Percentiles rank a stretch among this genome's conserved stretches.
Conservation (phyloP, 2,329 filamentous ascomycete genomes). For the Diaporthe batatas region DNA sequence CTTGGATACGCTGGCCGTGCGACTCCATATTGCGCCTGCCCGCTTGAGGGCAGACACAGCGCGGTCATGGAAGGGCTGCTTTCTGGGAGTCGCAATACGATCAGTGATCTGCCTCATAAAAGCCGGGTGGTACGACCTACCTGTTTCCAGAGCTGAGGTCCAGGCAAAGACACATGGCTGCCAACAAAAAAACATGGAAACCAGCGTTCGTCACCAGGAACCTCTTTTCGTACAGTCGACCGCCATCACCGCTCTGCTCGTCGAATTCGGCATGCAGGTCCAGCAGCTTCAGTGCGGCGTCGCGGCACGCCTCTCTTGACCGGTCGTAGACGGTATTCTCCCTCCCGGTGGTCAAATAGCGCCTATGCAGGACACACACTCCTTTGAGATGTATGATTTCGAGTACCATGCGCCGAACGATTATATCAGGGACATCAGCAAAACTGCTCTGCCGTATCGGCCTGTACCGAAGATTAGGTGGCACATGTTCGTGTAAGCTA, state of each 20-base stretch:
- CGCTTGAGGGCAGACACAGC: conserved; percentile 55
- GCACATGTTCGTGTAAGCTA: conserved; percentile 51
- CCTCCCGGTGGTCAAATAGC: conserved; percentile 58
- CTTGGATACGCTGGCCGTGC: conserved; percentile 53
- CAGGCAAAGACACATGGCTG: conserved; percentile 71
- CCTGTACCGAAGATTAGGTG: conserved; percentile 48
- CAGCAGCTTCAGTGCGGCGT: conserved; percentile 59
- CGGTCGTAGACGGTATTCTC: conserved; percentile 53
- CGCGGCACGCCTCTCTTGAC: conserved; percentile 58
- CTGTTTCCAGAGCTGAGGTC: conserved; percentile 57
- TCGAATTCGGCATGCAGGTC: conserved; percentile 63
- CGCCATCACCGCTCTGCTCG: conserved; percentile 60
- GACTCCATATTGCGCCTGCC: conserved; percentile 59
- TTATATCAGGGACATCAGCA: conserved; percentile 53
- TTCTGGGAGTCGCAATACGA: background rate
- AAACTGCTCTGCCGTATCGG: conserved; percentile 49
- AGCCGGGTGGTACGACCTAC: conserved; percentile 47
- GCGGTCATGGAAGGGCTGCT: background rate
- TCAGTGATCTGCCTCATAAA: background rate
- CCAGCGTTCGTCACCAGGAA: conserved; percentile 67
- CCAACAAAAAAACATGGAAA: conserved; percentile 69
- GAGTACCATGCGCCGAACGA: conserved; percentile 55
- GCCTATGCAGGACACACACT: conserved; percentile 64
- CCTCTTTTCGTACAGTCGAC: conserved; percentile 64
- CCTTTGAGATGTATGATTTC: conserved; percentile 60